Evolutionary conservation across 2,329 filamentous ascomycete genomes (phyloP), one percentile per base, ranked within the genome.

Genomic region (Talaromyces sp.): DNA sequence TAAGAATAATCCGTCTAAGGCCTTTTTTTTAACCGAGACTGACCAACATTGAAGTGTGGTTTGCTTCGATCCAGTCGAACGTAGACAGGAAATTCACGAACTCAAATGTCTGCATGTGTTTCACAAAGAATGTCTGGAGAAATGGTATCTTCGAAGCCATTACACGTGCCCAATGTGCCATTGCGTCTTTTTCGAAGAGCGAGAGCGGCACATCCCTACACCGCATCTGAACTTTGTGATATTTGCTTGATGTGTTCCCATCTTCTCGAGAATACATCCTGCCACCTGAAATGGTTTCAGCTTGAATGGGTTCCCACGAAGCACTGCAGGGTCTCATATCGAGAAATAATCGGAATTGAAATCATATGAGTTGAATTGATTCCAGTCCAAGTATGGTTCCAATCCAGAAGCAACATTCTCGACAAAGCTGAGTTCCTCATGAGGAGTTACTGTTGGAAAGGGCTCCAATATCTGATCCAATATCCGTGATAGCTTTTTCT

Each of bases 151-250:
- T 45, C 71, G 75, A 13, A 73, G 77, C 67, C 77, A 79, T 56
- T 78, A 72, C 63, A 76, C 77, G 53, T 79, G 77, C 54, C 77
- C 76, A 19, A 69, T 78, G 31, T 79, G 77, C 56, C 75, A 78
- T 47, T 68, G 73, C 6, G 72, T 74, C 1, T 78, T 78, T 70
- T 78, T 71, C 43, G 68, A 73, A 56, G 73, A 76, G 51, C 53
- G 31, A 31, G 54, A 60, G 8, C 65, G 70, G 36, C 70, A 71
- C 54, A 71, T 71, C 8, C 58, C 67, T 4, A 22, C 31, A 7
- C 71, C 70, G 31, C 75, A 76, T 61, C 77, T 74, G 45, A 75
- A 77, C 60, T 78, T 74, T 71, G 71, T 77, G 34, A 77, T 75
- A 75, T 75, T 78, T 72, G 76, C 77, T 66, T 75, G 45, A 61